These are phyloP conservation scores for Neoboletus subvelutipes DNA, from an alignment of 768 basidiomycete species.

Conservation along the genomic window DNA sequence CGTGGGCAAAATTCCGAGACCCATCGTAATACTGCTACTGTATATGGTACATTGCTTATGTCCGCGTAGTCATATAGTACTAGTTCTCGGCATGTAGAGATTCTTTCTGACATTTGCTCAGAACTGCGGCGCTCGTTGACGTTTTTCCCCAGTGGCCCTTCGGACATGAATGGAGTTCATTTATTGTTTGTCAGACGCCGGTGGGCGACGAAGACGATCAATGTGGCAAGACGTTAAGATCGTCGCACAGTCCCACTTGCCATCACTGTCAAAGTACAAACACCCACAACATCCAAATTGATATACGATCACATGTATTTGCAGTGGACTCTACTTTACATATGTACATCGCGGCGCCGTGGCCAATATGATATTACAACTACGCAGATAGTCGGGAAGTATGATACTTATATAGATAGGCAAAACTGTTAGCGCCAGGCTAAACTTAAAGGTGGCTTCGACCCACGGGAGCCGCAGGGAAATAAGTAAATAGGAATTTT, in stretches of 20 bases:
- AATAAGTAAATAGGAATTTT: conserved; percentile 11
- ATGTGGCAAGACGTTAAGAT: conserved; percentile 16
- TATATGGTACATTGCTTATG: not conserved
- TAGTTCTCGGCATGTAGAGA: not conserved
- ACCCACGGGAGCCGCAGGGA: conserved; percentile 10
- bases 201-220: conserved; percentile 18
- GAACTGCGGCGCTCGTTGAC: conserved; percentile 3
- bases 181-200: conserved; percentile 7
- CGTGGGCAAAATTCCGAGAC: not conserved
- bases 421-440: conserved; percentile 23
- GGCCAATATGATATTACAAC: conserved; percentile 1
- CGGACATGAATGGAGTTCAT: conserved; percentile 25
- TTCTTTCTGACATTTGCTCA: not conserved
- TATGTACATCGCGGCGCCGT: conserved; percentile 21
- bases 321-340: conserved; percentile 7
- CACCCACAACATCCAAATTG: not conserved
- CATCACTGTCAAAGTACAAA: not conserved
- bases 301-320: not conserved
- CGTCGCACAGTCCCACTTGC: no score
- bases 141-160: conserved; percentile 12
- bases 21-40: not conserved
- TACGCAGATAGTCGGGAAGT: conserved; percentile 17
- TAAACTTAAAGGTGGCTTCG: conserved; percentile 3
- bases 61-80: not conserved
- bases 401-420: conserved; percentile 25